Conservation (phyloP, 139 green algal species). For the Microglena sp. region DNA sequence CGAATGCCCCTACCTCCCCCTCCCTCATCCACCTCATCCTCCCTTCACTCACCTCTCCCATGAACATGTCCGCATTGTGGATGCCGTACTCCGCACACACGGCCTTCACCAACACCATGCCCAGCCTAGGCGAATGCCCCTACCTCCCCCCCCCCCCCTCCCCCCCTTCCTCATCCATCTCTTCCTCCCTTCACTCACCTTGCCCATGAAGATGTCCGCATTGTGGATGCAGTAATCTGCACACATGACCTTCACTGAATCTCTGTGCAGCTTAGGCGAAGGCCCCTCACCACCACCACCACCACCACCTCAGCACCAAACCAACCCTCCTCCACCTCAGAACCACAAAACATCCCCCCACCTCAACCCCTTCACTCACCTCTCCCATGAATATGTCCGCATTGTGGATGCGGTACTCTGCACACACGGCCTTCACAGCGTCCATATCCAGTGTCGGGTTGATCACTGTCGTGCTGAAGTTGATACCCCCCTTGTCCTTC, state of each 20-base stretch:
- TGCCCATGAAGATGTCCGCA: conserved; percentile 76
- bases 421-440: conserved; percentile 61
- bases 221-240: conserved; percentile 79
- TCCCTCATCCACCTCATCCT: too few species aligned
- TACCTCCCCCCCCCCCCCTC: background rate
- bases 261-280: conserved; percentile 77
- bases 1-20: too few species aligned
- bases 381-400: conserved; percentile 75
- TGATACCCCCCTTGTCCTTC: conserved; percentile 71
- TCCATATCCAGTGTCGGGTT: conserved; percentile 77
- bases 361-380: background rate
- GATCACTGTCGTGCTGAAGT: conserved; percentile 25
- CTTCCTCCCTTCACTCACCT: background rate
- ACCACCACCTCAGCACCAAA: too few species aligned
- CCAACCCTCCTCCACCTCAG: too few species aligned
- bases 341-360: too few species aligned
- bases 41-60: background rate
- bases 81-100: too few species aligned
- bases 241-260: conserved; percentile 68
- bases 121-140: too few species aligned
- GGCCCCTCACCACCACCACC: too few species aligned
- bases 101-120: too few species aligned
- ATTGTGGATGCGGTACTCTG: conserved; percentile 80
- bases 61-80: too few species aligned
- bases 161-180: background rate